Evolutionary conservation across 208 protist genomes (phyloP), one percentile per base, ranked within the genome.

Genomic region (Trypanosoma boissoni): DNA sequence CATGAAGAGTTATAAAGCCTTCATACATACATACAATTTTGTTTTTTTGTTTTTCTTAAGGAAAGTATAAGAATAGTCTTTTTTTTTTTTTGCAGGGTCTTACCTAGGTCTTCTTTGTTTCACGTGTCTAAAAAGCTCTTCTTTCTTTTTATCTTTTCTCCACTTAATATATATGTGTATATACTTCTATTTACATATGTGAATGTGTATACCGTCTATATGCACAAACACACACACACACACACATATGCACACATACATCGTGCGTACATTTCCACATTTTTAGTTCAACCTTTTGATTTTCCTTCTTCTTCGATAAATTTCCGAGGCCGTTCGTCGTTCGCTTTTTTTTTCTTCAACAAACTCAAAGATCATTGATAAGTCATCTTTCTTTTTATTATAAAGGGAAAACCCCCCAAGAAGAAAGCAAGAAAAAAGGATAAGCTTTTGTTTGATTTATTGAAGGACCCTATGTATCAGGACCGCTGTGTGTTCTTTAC

Each of bases 401-500:
- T n/a, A n/a, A n/a, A n/a, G n/a, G n/a, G n/a, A n/a, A n/a, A n/a
- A n/a, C n/a, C n/a, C n/a, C n/a, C n/a, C n/a, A n/a, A n/a, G n/a
- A n/a, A n/a, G n/a, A n/a, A n/a, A n/a, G 8, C 6, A 51, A 3
- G 4, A 44, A 31, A 18, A 8, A 21, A 32, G 8, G 1, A 29
- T 14, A 37, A 12, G 24, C 41, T 50, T 65, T 6, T 51, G 48
- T 21, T 39, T 51, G 24, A 14, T 58, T 31, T 29, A 34, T 14
- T 34, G 26, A 2, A 27, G 36, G 10, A 34, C 49, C 39, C 27
- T 14, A 69, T 78, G 65, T 66, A 72, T 42, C 67, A 68, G 45
- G 82, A 92, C 18, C 84, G 83, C 31, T 97, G 92, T 53, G 51
- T 87, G 29, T 99, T 99, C 80, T 99, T 99, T 76, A 95, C 80